Evolutionary conservation across 129 eudicot species (phyloP).

Genomic region (Helianthus tuberosus): DNA sequence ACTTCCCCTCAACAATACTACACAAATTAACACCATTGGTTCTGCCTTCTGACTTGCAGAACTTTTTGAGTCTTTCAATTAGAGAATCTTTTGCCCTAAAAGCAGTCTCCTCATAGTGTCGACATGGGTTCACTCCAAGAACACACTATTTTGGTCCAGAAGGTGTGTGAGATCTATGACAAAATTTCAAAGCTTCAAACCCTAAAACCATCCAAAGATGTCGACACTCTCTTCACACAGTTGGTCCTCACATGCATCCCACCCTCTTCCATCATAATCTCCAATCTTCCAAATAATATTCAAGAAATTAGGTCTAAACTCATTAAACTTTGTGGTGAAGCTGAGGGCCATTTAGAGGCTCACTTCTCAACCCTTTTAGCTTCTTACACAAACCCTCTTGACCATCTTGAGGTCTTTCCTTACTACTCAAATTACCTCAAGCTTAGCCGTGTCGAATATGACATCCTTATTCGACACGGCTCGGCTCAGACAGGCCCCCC

Average conservation of each 20-base stretch:
- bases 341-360: constrained; percentile 73
- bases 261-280: constrained; percentile 63
- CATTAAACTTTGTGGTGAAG: constrained; percentile 71
- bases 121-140: constrained; percentile 72
- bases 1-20: constrained; percentile 26
- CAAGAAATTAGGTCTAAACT: constrained; percentile 71
- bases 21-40: constrained; percentile 33
- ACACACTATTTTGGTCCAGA: constrained; percentile 54
- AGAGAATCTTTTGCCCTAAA: constrained; percentile 28
- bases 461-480: constrained; percentile 51
- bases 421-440: constrained; percentile 78
- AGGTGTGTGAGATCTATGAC: constrained; percentile 59
- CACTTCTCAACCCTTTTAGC: constrained; percentile 70
- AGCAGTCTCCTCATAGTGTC: constrained; percentile 53
- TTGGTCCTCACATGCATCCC: constrained; percentile 76
- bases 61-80: constrained; percentile 21
- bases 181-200: constrained; percentile 73
- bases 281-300: constrained; percentile 45
- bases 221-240: constrained; percentile 74
- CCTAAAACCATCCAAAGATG: constrained; percentile 82
- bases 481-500: constrained; percentile 23
- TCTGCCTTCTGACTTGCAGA: constrained; percentile 27
- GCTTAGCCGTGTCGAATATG: constrained; percentile 62
- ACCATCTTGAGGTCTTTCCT: constrained; percentile 72
- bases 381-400: constrained; percentile 52